Base-by-base conservation (phyloP, 345 rosid genomes). In the Brassica incana region DNA sequence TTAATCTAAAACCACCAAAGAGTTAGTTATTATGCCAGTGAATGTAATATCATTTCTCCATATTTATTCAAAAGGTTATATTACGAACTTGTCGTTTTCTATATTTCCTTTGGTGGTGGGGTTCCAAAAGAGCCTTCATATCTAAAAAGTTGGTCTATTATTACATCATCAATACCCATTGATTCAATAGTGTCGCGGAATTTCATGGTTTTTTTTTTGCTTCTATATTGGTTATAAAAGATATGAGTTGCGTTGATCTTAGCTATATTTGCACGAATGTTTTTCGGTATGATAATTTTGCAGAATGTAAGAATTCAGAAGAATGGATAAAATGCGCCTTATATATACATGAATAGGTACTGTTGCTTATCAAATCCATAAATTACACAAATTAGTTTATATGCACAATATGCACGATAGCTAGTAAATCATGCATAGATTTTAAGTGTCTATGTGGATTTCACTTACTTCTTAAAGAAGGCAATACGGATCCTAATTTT, bases 31-130 rank as follows among this genome's bases (percentile, higher is more conserved):
- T 14, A 50, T 56, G 65, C 65, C 65, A 78, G 30, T 20, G 40
- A 6, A 68, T 16, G 7, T 15, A 16, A 12, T 36, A 73, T 59
- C 82, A 78, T 67, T 67, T 78, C 45, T 35, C 48, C 50, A 61
- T 52, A 79, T 67, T 20, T 79, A 73, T 67, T 78, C 38, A 58
- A 72, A 58, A 5, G 7, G 48, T 15, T 58, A 66, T 30, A 65
- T 58, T 29, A 40, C 12, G 62, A 65, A 60, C 35, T 36, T 33
- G 75, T 62, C 82, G 45, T 79, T 79, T 74, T 74, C 78, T 67
- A 45, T n/a, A 73, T 67, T 67, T 67, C 56, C 36, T 50, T 50
- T 6, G 7, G 75, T 79, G 82, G 78, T 79, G 65, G 78, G 82
- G 78, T 74, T 68, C 43, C 27, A 11, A 11, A 73, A 78, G 54